Percentiles rank a stretch among this genome's conserved stretches.
Conservation (phyloP, 768 basidiomycete genomes). For the Fibroporia radiculosa region DNA sequence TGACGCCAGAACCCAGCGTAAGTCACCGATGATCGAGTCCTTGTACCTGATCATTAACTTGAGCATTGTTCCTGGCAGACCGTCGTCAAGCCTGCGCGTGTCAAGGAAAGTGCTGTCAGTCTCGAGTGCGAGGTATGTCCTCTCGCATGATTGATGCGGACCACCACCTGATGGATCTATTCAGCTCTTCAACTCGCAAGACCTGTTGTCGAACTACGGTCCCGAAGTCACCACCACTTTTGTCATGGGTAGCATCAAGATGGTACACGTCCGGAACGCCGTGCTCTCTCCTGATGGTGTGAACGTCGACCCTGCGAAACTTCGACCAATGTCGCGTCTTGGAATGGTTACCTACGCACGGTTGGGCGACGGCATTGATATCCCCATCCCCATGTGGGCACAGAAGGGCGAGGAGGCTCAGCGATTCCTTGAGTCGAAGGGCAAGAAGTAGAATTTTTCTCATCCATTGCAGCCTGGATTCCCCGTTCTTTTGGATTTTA, state of each 20-base stretch:
- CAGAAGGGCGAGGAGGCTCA: conserved; percentile 25
- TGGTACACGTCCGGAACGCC: conserved; percentile 36
- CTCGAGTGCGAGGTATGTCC: conserved; percentile 35
- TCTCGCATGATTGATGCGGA: conserved; percentile 1
- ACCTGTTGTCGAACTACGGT: conserved; percentile 26
- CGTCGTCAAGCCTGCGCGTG: conserved; percentile 32
- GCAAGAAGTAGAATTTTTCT: too few relatives aligned
- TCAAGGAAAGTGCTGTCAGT: conserved; percentile 39
- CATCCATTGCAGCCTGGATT: too few relatives aligned
- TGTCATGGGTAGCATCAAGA: conserved; percentile 31
- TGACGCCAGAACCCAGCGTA: conserved; percentile 33
- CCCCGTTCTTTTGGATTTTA: too few relatives aligned
- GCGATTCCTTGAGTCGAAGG: conserved; percentile 1
- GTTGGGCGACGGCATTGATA: conserved; percentile 22
- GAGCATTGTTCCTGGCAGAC: conserved; percentile 18
- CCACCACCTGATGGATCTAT: neutral
- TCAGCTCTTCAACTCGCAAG: conserved; percentile 27
- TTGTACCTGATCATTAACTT: neutral
- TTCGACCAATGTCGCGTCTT: conserved; percentile 29
- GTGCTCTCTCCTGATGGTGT: conserved; percentile 27
- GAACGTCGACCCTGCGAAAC: conserved; percentile 28
- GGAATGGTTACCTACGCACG: conserved; percentile 32
- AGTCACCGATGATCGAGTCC: conserved; percentile 1
- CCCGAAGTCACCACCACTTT: conserved; percentile 23
- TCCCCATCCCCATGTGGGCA: conserved; percentile 35